Percentiles rank a stretch among this genome's conserved stretches.
Conservation (phyloP, 768 basidiomycete species). For the Punctularia strigosozonata region DNA sequence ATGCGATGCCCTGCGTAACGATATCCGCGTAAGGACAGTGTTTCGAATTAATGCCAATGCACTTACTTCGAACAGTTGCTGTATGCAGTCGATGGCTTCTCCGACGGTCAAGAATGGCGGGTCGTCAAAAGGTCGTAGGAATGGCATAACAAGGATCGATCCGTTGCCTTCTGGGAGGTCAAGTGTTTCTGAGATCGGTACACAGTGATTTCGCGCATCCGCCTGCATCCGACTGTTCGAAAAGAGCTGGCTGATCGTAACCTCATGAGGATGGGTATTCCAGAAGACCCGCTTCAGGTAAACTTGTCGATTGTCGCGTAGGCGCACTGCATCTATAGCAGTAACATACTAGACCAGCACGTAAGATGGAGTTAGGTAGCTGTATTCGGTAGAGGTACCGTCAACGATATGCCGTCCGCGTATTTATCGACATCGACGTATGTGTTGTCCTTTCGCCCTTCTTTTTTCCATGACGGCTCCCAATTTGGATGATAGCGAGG, state of each 20-base stretch:
- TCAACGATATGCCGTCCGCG: too few species aligned
- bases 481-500: neutral
- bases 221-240: conserved; percentile 8
- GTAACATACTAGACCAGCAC: neutral
- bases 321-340: conserved; percentile 11
- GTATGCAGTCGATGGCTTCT: conserved; percentile 10
- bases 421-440: too few species aligned
- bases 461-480: neutral
- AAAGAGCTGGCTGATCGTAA: conserved; percentile 10
- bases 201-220: conserved; percentile 18
- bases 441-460: too few species aligned
- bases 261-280: conserved; percentile 3
- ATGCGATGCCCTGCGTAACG: conserved; percentile 9
- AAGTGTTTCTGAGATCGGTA: conserved; percentile 16
- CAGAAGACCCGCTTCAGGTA: conserved; percentile 10
- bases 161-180: conserved; percentile 7
- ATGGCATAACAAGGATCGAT: conserved; percentile 12
- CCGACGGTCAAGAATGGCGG: conserved; percentile 9
- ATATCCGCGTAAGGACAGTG: neutral
- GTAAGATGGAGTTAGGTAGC: too few species aligned
- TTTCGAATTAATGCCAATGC: neutral
- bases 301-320: conserved; percentile 11
- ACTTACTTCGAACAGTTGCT: conserved; percentile 12
- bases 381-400: too few species aligned
- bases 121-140: conserved; percentile 7